phyloP scores from a whole-genome alignment of 1,284 basidiomycete species.

The Leccinum angustisporum region DNA sequence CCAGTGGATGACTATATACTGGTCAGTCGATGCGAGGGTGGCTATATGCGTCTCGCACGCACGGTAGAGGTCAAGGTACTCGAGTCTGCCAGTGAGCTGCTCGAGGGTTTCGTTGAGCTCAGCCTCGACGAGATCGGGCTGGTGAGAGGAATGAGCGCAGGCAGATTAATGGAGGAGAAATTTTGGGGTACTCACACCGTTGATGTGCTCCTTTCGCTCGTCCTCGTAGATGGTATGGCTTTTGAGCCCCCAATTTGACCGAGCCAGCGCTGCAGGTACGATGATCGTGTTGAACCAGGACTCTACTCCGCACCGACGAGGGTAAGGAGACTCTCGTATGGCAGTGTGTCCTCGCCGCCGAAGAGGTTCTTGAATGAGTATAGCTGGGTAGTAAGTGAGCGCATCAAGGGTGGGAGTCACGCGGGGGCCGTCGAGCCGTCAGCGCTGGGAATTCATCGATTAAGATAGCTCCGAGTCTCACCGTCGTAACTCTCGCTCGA shows the following conservation, averaged over 20 bases:
- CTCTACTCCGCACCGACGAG: too few relatives aligned
- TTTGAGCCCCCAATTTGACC: constrained; percentile 81
- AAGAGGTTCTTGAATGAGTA: too few relatives aligned
- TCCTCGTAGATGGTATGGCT: constrained; percentile 99
- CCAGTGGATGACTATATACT: constrained; percentile 76
- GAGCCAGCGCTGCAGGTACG: constrained; percentile 35
- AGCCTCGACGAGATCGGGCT: constrained; percentile 61
- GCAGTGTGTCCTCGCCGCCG: too few relatives aligned
- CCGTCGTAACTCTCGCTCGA: too few relatives aligned
- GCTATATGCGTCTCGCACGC: constrained; percentile 24
- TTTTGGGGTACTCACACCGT: constrained; percentile 55
- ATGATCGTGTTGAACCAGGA: too few relatives aligned
- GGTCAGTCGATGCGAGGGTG: constrained; percentile 1
- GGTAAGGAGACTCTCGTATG: too few relatives aligned
- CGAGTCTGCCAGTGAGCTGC: constrained; percentile 65
- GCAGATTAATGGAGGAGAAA: neutral
- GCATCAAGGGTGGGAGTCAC: too few relatives aligned
- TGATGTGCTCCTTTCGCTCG: constrained; percentile 95
- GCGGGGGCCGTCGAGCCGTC: too few relatives aligned
- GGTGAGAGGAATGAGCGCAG: constrained; percentile 47
- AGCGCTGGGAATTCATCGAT: too few relatives aligned
- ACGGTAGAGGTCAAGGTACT: constrained; percentile 83
- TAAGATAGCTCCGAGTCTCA: too few relatives aligned
- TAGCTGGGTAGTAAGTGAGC: too few relatives aligned
- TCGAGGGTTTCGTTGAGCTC: constrained; percentile 75